Conservation (phyloP, 1,139 yeast genomes). For the Debaryomyces psychrophilus region DNA sequence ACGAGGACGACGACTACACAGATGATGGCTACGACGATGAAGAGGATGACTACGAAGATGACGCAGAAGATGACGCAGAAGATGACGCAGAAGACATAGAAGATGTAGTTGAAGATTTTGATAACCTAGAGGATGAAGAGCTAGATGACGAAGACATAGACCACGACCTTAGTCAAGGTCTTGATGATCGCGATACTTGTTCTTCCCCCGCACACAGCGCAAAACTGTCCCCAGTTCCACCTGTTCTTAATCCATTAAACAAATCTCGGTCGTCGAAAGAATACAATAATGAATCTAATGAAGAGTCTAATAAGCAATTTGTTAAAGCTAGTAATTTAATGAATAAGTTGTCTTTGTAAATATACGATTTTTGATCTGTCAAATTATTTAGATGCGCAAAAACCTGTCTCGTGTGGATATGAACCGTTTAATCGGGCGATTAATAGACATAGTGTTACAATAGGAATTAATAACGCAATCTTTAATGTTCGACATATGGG, state of each 20-base stretch:
- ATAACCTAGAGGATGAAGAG: constrained; percentile 27
- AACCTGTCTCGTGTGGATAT: background rate
- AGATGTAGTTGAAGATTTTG: constrained; percentile 27
- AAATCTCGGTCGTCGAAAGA: background rate
- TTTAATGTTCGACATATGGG: background rate
- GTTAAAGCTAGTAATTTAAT: constrained; percentile 21
- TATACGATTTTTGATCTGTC: constrained; percentile 2
- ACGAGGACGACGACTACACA: constrained; percentile 26
- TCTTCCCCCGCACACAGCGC: background rate
- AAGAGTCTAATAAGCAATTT: constrained; percentile 10
- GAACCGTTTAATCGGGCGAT: background rate
- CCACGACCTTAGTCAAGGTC: constrained; percentile 11
- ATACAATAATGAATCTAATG: constrained; percentile 2
- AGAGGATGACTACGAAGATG: constrained; percentile 29
- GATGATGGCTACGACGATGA: constrained; percentile 35
- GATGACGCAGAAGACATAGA: constrained; percentile 27
- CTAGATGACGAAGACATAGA: constrained; percentile 14
- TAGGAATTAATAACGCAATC: background rate
- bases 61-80: constrained; percentile 29
- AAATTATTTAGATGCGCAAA: background rate
- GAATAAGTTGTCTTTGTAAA: constrained; percentile 4
- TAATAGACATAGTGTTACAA: background rate
- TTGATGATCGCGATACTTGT: background rate
- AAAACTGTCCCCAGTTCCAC: constrained; percentile 1
- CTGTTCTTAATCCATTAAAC: background rate